Conservation (phyloP, 2,329 filamentous ascomycete species). For the Trichoderma aggressivum region DNA sequence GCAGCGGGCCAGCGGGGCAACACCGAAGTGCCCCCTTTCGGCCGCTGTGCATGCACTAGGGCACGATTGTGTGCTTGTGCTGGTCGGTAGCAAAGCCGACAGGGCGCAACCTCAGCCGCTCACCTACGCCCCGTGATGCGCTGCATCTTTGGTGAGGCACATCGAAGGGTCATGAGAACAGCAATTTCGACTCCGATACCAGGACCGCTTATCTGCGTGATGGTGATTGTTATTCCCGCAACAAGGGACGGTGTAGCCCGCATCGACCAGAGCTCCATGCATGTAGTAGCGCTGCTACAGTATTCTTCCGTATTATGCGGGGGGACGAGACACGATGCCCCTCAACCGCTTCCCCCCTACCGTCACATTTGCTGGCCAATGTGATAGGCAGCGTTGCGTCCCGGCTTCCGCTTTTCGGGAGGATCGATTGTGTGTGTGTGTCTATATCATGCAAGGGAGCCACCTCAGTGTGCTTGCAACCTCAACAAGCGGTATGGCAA, state of each 20-base stretch:
- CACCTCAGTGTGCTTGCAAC: not conserved
- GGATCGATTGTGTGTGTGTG: not conserved
- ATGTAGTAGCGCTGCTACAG: not conserved
- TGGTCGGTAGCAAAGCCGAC: constrained; percentile 9
- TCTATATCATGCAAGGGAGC: not conserved
- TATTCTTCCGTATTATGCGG: not conserved
- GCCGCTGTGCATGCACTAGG: not conserved
- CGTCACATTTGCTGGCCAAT: not conserved
- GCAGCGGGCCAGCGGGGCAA: not conserved
- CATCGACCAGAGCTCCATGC: not conserved
- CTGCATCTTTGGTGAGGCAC: not conserved
- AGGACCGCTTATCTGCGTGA: not conserved
- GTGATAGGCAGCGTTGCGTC: not conserved
- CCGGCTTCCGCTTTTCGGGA: constrained; percentile 14
- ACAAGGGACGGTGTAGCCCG: not conserved
- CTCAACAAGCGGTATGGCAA: not conserved
- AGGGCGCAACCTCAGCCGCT: not conserved
- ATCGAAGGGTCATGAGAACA: constrained; percentile 14
- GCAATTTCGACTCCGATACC: not conserved
- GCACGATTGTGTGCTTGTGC: not conserved
- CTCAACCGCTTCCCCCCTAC: not conserved
- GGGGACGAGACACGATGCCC: not conserved
- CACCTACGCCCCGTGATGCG: constrained; percentile 7
- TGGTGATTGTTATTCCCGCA: constrained; percentile 1
- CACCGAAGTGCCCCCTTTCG: not conserved